Evolutionary conservation across 176 grass and related monocot species (phyloP).

Genomic region (Secale cereale): DNA sequence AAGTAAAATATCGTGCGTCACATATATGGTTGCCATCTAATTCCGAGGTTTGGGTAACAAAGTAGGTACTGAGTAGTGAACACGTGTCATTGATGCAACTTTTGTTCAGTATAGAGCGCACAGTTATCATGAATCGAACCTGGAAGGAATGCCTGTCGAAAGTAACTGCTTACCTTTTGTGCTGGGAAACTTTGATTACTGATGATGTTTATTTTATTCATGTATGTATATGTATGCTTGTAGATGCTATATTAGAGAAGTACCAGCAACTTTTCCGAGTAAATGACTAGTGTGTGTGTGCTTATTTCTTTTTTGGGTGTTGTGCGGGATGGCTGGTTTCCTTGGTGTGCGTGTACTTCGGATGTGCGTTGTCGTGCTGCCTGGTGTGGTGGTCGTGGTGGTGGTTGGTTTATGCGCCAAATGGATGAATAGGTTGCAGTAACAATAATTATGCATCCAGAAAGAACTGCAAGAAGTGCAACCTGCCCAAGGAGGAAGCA

Average conservation of each 20-base stretch:
- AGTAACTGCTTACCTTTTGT: not conserved
- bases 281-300: conserved; percentile 52
- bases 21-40: too few species aligned
- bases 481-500: conserved; percentile 89
- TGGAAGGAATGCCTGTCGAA: not conserved
- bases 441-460: conserved; percentile 99
- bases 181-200: not conserved
- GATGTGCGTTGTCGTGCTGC: conserved; percentile 45
- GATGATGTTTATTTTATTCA: conserved; percentile 1
- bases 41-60: not conserved
- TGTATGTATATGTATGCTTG: not conserved
- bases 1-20: too few species aligned
- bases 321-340: conserved; percentile 53
- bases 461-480: conserved; percentile 98
- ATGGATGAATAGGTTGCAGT: conserved; percentile 95
- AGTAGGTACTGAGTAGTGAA: not conserved
- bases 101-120: not conserved
- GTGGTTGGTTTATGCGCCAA: conserved; percentile 64
- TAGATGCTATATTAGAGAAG: conserved; percentile 32
- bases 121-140: not conserved
- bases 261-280: conserved; percentile 39
- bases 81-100: not conserved
- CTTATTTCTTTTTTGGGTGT: conserved; percentile 58
- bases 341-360: conserved; percentile 55
- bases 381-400: conserved; percentile 33